Percentiles rank a stretch among this genome's conserved stretches.
phyloP scores from a whole-genome alignment of 192 early-diverging fungal species.

The Coemansia sp. region DNA sequence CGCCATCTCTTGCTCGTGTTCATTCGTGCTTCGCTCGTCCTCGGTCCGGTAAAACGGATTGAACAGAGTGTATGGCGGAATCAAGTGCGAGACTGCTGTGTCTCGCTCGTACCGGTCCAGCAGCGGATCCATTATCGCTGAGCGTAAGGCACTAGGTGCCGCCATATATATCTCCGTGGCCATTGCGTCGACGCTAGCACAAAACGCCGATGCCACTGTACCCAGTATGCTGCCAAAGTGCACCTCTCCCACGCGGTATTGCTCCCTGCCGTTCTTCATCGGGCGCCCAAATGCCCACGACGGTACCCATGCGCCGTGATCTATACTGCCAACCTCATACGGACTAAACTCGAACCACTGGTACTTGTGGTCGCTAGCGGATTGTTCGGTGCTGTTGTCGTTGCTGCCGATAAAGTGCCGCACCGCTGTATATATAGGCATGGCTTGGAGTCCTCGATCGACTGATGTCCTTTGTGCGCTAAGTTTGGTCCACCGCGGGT shows the following conservation, averaged over 20 bases:
- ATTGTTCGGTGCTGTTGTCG: conserved; percentile 41
- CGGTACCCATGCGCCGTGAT: conserved; percentile 74
- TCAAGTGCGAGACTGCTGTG: conserved; percentile 59
- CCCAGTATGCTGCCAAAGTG: conserved; percentile 70
- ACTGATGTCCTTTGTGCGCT: conserved; percentile 45
- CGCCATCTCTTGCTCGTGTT: conserved; percentile 1
- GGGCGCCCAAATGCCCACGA: conserved; percentile 77
- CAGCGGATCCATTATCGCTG: conserved; percentile 37
- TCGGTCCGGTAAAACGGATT: conserved; percentile 65
- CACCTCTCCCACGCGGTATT: conserved; percentile 68
- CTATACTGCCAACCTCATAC: conserved; percentile 78
- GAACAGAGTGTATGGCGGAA: conserved; percentile 69
- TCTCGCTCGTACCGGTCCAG: conserved; percentile 57
- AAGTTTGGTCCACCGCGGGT: conserved; percentile 42
- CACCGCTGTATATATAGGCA: conserved; percentile 80
- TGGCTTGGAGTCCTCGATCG: conserved; percentile 62
- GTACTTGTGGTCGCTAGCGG: conserved; percentile 31
- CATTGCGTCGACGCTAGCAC: conserved; percentile 51
- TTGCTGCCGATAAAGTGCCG: conserved; percentile 61
- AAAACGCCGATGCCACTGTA: conserved; percentile 51
- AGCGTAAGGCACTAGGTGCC: conserved; percentile 25
- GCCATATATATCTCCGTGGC: conserved; percentile 48
- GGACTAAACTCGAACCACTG: conserved; percentile 88
- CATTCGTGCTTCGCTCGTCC: background rate
- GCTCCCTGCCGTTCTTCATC: conserved; percentile 64